Evolutionary conservation across 225 moss, liverwort and hornwort genomes (phyloP).

Genomic region (Bryoerythrophyllum caledonicum): DNA sequence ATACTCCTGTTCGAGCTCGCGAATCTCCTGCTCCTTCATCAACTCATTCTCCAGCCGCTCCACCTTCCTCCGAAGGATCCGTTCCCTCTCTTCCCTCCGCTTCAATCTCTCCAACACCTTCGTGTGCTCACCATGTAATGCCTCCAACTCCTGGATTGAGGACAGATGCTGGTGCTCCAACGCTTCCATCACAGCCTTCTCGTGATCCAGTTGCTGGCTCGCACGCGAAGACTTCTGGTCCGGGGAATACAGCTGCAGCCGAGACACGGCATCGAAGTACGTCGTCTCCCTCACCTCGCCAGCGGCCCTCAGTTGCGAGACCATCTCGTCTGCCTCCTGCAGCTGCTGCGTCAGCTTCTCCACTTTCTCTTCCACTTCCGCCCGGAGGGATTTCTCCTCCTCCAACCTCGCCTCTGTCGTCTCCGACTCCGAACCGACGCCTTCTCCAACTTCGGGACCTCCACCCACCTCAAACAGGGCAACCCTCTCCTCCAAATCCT

Average conservation of each 20-base stretch:
- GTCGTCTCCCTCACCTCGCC: conserved; percentile 58
- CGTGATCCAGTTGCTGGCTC: conserved; percentile 51
- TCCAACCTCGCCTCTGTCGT: conserved; percentile 8
- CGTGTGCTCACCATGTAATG: conserved; percentile 59
- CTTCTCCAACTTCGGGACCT: background rate
- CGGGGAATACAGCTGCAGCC: conserved; percentile 47
- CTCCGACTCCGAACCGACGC: conserved; percentile 14
- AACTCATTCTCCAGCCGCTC: conserved; percentile 40
- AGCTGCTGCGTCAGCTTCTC: conserved; percentile 53
- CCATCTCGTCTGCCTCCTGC: conserved; percentile 44
- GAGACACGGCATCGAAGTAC: conserved; percentile 55
- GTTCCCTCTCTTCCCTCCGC: conserved; percentile 65
- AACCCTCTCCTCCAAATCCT: conserved; percentile 49
- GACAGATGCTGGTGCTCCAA: conserved; percentile 75
- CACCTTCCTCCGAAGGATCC: conserved; percentile 47
- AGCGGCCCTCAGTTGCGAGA: conserved; percentile 35
- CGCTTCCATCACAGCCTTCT: conserved; percentile 62
- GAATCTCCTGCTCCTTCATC: conserved; percentile 49
- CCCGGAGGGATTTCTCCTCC: conserved; percentile 36
- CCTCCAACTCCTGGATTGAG: conserved; percentile 71
- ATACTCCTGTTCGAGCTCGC: conserved; percentile 45
- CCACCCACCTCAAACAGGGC: conserved; percentile 12
- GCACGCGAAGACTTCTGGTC: conserved; percentile 39
- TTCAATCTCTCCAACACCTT: conserved; percentile 55
- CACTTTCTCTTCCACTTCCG: conserved; percentile 43